Evolutionary conservation across 129 eudicot genomes (phyloP), one percentile per base, ranked within the genome.

Genomic region (Chrysanthemum lavandulifolium): DNA sequence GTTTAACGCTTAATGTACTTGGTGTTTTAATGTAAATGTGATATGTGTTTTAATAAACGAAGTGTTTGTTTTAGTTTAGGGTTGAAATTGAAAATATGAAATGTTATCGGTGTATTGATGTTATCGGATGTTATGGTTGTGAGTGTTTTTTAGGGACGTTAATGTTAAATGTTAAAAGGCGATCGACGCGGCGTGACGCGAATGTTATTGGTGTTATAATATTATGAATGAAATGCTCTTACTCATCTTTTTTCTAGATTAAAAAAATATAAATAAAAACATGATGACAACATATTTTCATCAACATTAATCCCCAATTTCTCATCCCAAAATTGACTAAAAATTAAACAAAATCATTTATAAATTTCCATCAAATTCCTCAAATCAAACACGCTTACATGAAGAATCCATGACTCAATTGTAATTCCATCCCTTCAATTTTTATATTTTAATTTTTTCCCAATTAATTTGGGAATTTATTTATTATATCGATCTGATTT

Each of bases 351-450:
- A 14, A 4, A 52, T 54, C 23, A 8, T 61, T 61, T 55, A 13
- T 60, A 61, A 65, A 45, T 15, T 62, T 45, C 18, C 67, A 65
- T 40, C 67, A 5, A 82, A 56, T 60, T 73, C 73, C 79, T 76
- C 88, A 72, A 40, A 78, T 75, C 73, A 3, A 63, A 82, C 76
- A 57, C 73, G 76, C 78, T 49, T 52, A 82, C 69, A 45, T 48
- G 77, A 82, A 57, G 73, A 73, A 76, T 57, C 51, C 61, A 72
- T 65, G 73, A 72, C 81, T 43, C 65, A 62, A 73, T 48, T 72
- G 89, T 88, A 88, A 88, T 85, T 78, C 29, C 86, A 73, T 45
- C 49, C 71, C 82, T 60, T 66, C 43, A 71, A 6, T 40, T 40
- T 6, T 40, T 40, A 6, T 40, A 40, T 40, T 83, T 23, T 78